A percentile compares a stretch with the other conserved stretches of the same genome.
Conservation (phyloP, 129 eudicot species). For the Kitagawia praeruptora region DNA sequence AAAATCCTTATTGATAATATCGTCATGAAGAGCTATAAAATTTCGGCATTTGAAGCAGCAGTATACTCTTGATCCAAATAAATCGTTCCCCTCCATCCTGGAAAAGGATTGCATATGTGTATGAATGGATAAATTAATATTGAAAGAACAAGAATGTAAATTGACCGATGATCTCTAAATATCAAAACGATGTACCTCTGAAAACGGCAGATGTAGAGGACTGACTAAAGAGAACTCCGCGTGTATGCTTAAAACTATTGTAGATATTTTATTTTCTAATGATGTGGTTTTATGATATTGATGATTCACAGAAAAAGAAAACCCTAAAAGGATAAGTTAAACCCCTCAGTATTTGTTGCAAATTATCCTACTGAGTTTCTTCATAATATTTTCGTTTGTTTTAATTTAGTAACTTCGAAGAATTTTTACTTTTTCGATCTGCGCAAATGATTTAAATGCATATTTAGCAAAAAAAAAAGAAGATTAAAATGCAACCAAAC, state of each 20-base stretch:
- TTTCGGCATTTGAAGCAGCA: conserved; percentile 39
- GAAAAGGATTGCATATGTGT: background rate
- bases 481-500: too few relatives aligned
- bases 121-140: too few relatives aligned
- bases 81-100: conserved; percentile 17
- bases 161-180: background rate
- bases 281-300: background rate
- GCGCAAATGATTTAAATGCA: too few relatives aligned
- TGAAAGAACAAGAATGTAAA: background rate
- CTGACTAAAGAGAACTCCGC: background rate
- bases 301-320: background rate
- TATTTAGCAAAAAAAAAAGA: too few relatives aligned
- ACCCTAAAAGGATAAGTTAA: too few relatives aligned
- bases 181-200: background rate
- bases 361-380: too few relatives aligned
- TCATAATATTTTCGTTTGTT: too few relatives aligned
- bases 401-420: too few relatives aligned
- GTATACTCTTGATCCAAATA: conserved; percentile 27
- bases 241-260: background rate
- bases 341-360: too few relatives aligned
- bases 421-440: too few relatives aligned
- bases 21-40: conserved; percentile 20
- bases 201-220: background rate
- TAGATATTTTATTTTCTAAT: too few relatives aligned
- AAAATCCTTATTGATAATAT: conserved; percentile 25